Conservation (phyloP, 768 basidiomycete genomes). For the Cyclocybe aegerita region DNA sequence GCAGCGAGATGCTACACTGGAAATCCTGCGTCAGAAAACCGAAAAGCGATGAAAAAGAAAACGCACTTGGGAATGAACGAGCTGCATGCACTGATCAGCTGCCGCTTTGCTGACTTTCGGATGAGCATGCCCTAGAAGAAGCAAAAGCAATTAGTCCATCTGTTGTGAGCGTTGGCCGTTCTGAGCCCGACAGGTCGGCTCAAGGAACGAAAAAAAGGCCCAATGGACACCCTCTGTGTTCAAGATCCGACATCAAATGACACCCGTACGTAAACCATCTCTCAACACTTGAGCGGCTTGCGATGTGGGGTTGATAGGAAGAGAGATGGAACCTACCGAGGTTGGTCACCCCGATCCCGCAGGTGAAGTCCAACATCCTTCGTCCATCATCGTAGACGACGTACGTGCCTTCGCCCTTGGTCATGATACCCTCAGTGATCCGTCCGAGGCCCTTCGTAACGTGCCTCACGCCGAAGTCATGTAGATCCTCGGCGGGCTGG, state of each 20-base stretch:
- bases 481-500: conserved; percentile 22
- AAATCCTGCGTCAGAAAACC: not conserved
- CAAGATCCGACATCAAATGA: too few relatives aligned
- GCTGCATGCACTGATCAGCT: conserved; percentile 80
- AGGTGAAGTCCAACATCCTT: conserved; percentile 80
- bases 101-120: conserved; percentile 85
- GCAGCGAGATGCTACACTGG: conserved; percentile 88
- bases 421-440: conserved; percentile 56
- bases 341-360: conserved; percentile 85
- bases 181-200: too few relatives aligned
- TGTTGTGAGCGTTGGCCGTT: too few relatives aligned
- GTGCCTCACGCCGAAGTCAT: conserved; percentile 42
- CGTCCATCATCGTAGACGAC: conserved; percentile 72
- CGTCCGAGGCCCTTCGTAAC: conserved; percentile 47
- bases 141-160: not conserved
- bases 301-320: not conserved
- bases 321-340: conserved; percentile 49
- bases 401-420: conserved; percentile 71
- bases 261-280: too few relatives aligned
- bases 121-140: conserved; percentile 74
- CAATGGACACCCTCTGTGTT: too few relatives aligned
- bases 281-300: not conserved
- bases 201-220: too few relatives aligned
- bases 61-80: conserved; percentile 76
- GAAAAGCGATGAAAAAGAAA: not conserved